These are phyloP conservation scores for Elaeis guineensis DNA, from an alignment of 176 grass and related monocot species.

Conservation along the genomic window DNA sequence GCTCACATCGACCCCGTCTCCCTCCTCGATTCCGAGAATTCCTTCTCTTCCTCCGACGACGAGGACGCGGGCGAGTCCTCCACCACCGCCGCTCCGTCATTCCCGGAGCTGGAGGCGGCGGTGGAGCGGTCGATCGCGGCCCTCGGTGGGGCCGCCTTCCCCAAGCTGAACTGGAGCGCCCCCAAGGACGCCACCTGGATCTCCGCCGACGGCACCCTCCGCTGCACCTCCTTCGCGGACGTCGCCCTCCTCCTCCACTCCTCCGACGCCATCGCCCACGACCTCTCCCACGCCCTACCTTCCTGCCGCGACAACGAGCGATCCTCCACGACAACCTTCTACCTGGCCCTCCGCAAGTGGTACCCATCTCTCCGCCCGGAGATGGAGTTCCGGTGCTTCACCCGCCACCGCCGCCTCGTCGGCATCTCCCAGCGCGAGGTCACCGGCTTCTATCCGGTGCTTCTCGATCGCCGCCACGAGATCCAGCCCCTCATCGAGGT, in stretches of 20 bases:
- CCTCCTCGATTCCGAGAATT: constrained; percentile 39
- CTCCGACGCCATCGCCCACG: constrained; percentile 64
- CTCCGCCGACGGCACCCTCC: constrained; percentile 28
- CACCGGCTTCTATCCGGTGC: constrained; percentile 71
- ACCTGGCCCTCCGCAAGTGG: constrained; percentile 76
- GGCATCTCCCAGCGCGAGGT: constrained; percentile 70
- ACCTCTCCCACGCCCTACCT: constrained; percentile 29
- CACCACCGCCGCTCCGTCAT: constrained; percentile 29
- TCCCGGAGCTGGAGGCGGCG: constrained; percentile 68
- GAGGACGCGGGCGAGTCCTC: constrained; percentile 17
- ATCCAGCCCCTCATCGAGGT: constrained; percentile 16
- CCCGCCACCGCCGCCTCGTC: constrained; percentile 28
- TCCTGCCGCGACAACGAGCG: constrained; percentile 30
- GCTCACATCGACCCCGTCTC: constrained; percentile 49
- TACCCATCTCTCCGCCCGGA: constrained; percentile 57
- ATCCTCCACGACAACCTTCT: constrained; percentile 13
- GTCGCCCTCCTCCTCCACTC: constrained; percentile 66
- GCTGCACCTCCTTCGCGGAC: constrained; percentile 63
- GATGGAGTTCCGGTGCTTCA: constrained; percentile 90
- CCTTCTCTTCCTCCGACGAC: constrained; percentile 27
- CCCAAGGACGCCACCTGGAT: too few species aligned
- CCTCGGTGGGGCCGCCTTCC: constrained; percentile 55
- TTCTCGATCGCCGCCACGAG: constrained; percentile 33
- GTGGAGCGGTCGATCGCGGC: constrained; percentile 48
- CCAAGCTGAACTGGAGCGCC: constrained; percentile 23